These are phyloP conservation scores for Monosporascus sp. DNA, from an alignment of 2,329 filamentous ascomycete genomes.

Conservation along the genomic window DNA sequence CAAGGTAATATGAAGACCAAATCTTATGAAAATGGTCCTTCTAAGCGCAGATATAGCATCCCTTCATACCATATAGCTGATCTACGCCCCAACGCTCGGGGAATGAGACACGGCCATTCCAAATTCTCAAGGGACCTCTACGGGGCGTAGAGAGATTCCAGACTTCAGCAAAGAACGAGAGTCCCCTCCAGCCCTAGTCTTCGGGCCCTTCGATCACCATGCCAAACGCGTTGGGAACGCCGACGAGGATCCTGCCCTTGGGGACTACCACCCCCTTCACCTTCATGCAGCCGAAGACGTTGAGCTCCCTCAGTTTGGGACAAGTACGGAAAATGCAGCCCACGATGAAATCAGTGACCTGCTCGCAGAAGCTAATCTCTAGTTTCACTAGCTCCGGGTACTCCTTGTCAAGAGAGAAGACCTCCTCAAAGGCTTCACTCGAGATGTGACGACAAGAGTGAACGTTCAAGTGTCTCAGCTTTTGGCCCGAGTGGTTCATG, in stretches of 20 bases:
- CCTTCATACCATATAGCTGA: too few species aligned
- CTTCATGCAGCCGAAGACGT: conserved; percentile 63
- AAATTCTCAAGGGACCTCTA: neutral
- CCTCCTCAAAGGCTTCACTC: conserved; percentile 64
- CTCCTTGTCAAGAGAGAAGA: conserved; percentile 55
- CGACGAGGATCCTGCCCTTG: conserved; percentile 36
- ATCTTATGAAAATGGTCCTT: too few species aligned
- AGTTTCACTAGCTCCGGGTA: conserved; percentile 69
- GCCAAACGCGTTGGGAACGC: conserved; percentile 37
- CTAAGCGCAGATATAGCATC: too few species aligned
- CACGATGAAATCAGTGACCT: conserved; percentile 61
- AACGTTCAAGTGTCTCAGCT: conserved; percentile 67
- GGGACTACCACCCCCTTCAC: conserved; percentile 35
- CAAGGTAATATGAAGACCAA: too few species aligned
- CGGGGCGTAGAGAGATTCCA: neutral
- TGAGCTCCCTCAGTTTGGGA: conserved; percentile 54
- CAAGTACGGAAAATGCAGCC: conserved; percentile 61
- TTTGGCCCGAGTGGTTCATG: conserved; percentile 74
- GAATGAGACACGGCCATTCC: too few species aligned
- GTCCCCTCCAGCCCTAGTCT: conserved; percentile 2
- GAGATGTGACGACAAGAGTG: conserved; percentile 80
- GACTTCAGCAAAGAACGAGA: neutral
- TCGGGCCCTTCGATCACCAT: conserved; percentile 38
- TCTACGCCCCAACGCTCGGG: too few species aligned
- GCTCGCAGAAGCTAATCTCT: conserved; percentile 72